Evolutionary conservation across 2,329 filamentous ascomycete genomes (phyloP).

Genomic region (Teratosphaeria nubilosa): DNA sequence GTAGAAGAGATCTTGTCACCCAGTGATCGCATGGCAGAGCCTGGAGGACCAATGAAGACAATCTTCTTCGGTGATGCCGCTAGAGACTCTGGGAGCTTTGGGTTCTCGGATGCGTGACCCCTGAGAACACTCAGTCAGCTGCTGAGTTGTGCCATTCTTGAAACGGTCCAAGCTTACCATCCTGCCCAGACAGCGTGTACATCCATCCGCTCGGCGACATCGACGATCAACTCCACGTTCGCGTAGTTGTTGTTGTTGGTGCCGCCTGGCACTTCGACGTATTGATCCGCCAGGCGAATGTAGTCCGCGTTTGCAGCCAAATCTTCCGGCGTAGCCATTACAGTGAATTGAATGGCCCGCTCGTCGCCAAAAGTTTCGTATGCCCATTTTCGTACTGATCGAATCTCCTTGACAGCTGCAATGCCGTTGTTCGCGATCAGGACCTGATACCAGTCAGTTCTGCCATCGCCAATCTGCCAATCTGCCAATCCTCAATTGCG

Average conservation of each 20-base stretch:
- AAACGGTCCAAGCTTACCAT: conserved; percentile 55
- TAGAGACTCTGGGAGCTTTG: conserved; percentile 89
- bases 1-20: conserved; percentile 99
- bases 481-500: background rate
- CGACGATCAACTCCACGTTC: conserved; percentile 97
- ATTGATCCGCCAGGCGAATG: conserved; percentile 98
- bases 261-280: conserved; percentile 95
- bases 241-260: conserved; percentile 99
- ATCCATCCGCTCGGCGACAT: conserved; percentile 95
- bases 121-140: conserved; percentile 34
- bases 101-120: conserved; percentile 98
- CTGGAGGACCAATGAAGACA: conserved; percentile 95
- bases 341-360: conserved; percentile 95
- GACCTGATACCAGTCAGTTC: conserved; percentile 49
- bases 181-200: conserved; percentile 98
- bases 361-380: conserved; percentile 99
- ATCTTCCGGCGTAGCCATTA: conserved; percentile 99
- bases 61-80: conserved; percentile 97
- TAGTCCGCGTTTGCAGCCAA: conserved; percentile 96
- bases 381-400: conserved; percentile 98
- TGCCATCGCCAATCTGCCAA: conserved; percentile 5
- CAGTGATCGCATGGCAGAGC: conserved; percentile 95
- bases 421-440: conserved; percentile 99
- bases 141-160: background rate
- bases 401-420: conserved; percentile 97